phyloP scores from a whole-genome alignment of 2,329 filamentous ascomycete genomes.

The Ascochyta viciae-villosae region DNA sequence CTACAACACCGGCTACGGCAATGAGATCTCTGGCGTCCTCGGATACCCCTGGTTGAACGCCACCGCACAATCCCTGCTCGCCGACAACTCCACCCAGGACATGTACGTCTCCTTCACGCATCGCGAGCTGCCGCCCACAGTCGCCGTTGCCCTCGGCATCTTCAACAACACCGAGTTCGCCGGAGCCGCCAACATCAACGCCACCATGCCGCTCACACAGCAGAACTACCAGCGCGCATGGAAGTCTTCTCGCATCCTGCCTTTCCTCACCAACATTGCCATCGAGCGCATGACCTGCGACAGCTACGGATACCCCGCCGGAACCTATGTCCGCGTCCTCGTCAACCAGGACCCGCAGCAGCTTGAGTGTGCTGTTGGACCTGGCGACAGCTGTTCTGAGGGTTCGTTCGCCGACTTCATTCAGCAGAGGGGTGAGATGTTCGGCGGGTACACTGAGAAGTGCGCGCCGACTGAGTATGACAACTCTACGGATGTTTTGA shows the following conservation, averaged over 20 bases:
- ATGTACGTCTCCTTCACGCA: conserved; percentile 74
- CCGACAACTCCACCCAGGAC: conserved; percentile 60
- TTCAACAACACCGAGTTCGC: conserved; percentile 71
- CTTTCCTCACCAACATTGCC: conserved; percentile 71
- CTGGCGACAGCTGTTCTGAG: conserved; percentile 58
- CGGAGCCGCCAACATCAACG: conserved; percentile 62
- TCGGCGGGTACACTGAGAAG: conserved; percentile 53
- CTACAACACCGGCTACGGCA: conserved; percentile 71
- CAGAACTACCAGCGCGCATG: conserved; percentile 70
- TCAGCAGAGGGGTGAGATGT: conserved; percentile 50
- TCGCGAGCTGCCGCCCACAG: conserved; percentile 71
- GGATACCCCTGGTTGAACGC: conserved; percentile 73
- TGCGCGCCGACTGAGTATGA: conserved; percentile 52
- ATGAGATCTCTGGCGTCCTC: conserved; percentile 61
- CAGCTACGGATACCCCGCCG: conserved; percentile 60
- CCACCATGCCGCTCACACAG: conserved; percentile 68
- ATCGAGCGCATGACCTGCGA: conserved; percentile 70
- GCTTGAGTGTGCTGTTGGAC: conserved; percentile 58
- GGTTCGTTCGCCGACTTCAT: conserved; percentile 55
- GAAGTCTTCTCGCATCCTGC: conserved; percentile 68
- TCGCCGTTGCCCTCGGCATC: conserved; percentile 70
- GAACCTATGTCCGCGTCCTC: conserved; percentile 60
- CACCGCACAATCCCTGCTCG: conserved; percentile 59
- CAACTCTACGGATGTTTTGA: conserved; percentile 53
- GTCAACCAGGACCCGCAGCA: conserved; percentile 61